A percentile compares a stretch with the other conserved stretches of the same genome.
These are phyloP conservation scores for Fusarium transvaalense DNA, from an alignment of 2,329 filamentous ascomycete genomes.

Conservation along the genomic window DNA sequence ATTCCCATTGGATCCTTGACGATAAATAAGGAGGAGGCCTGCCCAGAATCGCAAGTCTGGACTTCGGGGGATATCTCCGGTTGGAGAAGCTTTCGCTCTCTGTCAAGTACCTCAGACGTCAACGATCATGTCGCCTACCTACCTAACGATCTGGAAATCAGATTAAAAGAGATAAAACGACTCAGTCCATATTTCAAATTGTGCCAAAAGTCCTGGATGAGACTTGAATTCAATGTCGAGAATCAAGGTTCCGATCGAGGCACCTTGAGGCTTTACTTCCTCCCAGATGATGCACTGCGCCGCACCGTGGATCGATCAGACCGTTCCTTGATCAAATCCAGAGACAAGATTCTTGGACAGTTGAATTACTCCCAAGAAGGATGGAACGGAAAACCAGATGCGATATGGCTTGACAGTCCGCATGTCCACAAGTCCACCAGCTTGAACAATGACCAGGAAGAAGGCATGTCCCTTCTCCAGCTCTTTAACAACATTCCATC, in stretches of 20 bases:
- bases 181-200: constrained; percentile 50
- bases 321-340: constrained; percentile 57
- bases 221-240: constrained; percentile 55
- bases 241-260: constrained; percentile 37
- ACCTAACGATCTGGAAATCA: constrained; percentile 43
- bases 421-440: background rate
- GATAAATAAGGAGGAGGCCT: constrained; percentile 44
- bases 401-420: constrained; percentile 19
- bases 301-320: constrained; percentile 63
- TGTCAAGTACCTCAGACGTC: constrained; percentile 24
- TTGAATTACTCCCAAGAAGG: constrained; percentile 67
- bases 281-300: constrained; percentile 74
- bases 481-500: constrained; percentile 81
- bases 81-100: constrained; percentile 50
- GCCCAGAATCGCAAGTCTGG: constrained; percentile 32
- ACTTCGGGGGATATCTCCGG: constrained; percentile 8
- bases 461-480: constrained; percentile 70
- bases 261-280: constrained; percentile 68
- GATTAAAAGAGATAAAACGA: constrained; percentile 46
- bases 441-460: constrained; percentile 49
- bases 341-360: constrained; percentile 62
- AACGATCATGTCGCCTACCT: constrained; percentile 18
- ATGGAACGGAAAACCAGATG: constrained; percentile 64
- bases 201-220: constrained; percentile 58
- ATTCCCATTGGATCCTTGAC: constrained; percentile 59